These are phyloP conservation scores for Ceratocystis papillata DNA, from an alignment of 2,329 filamentous ascomycete genomes.

Conservation along the genomic window DNA sequence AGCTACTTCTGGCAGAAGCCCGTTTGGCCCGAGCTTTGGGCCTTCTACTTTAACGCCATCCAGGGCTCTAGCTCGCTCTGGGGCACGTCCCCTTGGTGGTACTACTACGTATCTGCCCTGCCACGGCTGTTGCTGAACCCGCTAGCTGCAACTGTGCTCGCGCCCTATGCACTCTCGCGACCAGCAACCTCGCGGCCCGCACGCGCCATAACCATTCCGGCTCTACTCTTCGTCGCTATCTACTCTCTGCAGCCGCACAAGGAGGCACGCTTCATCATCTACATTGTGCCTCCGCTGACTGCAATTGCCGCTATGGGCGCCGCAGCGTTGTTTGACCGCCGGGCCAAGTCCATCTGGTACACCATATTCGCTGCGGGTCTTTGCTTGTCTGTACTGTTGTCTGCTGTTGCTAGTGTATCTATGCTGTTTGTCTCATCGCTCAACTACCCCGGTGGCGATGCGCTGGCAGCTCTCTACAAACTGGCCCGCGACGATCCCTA, in stretches of 20 bases:
- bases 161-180: constrained; percentile 42
- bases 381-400: constrained; percentile 47
- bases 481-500: constrained; percentile 30
- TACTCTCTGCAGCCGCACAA: constrained; percentile 93
- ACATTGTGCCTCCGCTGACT: constrained; percentile 70
- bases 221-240: constrained; percentile 59
- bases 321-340: constrained; percentile 55
- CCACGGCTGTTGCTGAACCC: constrained; percentile 81
- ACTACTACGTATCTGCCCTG: constrained; percentile 72
- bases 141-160: constrained; percentile 45
- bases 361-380: constrained; percentile 45
- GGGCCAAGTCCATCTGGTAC: constrained; percentile 50
- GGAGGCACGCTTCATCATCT: constrained; percentile 90
- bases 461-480: constrained; percentile 47
- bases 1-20: constrained; percentile 86
- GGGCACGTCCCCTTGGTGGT: constrained; percentile 77
- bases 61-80: constrained; percentile 73
- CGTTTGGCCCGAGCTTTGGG: constrained; percentile 82
- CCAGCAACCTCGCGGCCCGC: constrained; percentile 38
- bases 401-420: constrained; percentile 49
- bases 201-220: constrained; percentile 50
- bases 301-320: constrained; percentile 65
- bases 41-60: constrained; percentile 85
- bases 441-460: constrained; percentile 88
- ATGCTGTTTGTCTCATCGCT: constrained; percentile 72